Base-by-base conservation (phyloP, 2,329 filamentous ascomycete species). In the Xylaria sp. region DNA sequence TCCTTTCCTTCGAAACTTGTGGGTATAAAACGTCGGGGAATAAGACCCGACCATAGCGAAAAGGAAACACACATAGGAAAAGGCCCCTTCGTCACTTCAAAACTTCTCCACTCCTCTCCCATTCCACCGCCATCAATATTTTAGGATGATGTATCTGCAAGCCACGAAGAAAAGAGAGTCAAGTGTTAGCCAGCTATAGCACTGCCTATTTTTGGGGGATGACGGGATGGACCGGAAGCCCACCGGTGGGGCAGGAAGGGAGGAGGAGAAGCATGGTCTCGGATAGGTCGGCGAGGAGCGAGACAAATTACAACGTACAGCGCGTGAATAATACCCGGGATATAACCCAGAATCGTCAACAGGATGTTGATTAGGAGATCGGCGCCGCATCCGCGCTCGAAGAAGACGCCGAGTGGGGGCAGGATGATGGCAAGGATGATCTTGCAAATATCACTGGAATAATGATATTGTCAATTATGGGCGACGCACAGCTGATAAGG, bases 281-380 rank as follows among this genome's bases (percentile, higher is more conserved):
- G 56, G 60, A 16, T 58, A 53, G 11, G 55, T 48, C 48, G 53
- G 57, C 42, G 50, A 48, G 3, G 5, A 11, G 23, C 23, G 23
- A 30, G 23, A 30, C 23, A 30, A 30, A 30, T 30, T 30, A 30
- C 4, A 35, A 83, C 85, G 66, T 85, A 91, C 83, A 91, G 76
- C 64, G 88, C 88, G 78, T 91, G 88, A 73, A 91, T 88, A 76
- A 91, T 89, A 75, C 88, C 86, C 54, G 85, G 85, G 70, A 89
- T 82, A 75, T 85, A 87, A 76, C 84, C 86, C 71, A 87, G 78
- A 67, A 88, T 83, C 65, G 87, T 90, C 76, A 91, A 78, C 70
- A 90, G 81, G 76, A 91, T 86, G 82, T 91, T 91, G 82, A 92
- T 91, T 75, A 89, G 80, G 72, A 92, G 80, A 72, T 91, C 88